Base-by-base conservation (phyloP, 805 yeast genomes). In the Candida hungchunana region DNA sequence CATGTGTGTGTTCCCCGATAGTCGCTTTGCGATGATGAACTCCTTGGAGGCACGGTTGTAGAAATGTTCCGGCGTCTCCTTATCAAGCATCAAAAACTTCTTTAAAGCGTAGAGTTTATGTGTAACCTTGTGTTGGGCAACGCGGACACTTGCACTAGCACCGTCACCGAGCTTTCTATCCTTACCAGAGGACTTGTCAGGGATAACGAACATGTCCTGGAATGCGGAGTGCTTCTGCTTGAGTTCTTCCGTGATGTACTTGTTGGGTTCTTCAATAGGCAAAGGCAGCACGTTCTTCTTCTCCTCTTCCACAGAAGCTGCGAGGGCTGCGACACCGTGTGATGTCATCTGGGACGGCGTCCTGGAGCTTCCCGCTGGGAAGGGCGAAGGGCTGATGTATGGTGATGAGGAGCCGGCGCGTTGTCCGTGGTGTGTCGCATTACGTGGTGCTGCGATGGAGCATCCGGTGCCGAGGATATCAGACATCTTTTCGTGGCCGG, bases 231-330 rank as follows among this genome's bases (percentile, higher is more conserved):
- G 64, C 1, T 59, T 57, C 51, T 79, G 76, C 34, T 72, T 64
- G 43, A 74, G 62, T 4, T 67, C 71, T 0, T 53, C 61, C 0
- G 90, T 89, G 14, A 83, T 56, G 43, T 57, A 66, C n/a, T 69
- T 71, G 50, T 82, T 81, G 1, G 90, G 90, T 43, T 75, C 72
- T 13, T 73, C 75, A 11, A 79, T 71, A 1, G 90, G 87, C 42
- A 74, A 63, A 2, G 77, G 70, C 39, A 82, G 60, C 10, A 77
- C 60, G 24, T 77, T 66, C 17, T 68, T 64, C 32, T 71, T 73
- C 29, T 62, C 61, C 15, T 66, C 68, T 32, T 61, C 50, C 10
- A 38, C 18, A 4, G 42, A 26, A 2, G 33, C 26, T 7, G 30
- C 32, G 18, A 29, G n/a, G 6, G 26, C 28, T 4, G 40, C 26